Base-by-base conservation (phyloP, 371 early-diverging fungal species). In the Mycotypha africana region DNA sequence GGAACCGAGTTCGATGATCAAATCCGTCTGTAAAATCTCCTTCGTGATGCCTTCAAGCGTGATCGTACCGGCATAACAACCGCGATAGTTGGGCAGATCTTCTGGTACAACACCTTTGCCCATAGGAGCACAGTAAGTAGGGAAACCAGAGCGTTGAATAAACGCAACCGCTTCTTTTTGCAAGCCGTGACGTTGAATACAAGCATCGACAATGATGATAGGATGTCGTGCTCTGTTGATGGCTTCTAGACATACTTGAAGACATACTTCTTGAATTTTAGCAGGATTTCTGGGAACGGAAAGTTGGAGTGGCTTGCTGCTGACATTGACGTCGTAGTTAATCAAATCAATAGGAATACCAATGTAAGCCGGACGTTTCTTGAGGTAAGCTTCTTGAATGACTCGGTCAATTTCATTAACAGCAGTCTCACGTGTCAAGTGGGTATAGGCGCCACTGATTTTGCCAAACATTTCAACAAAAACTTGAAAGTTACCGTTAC, bases 401-500 rank as follows among this genome's bases (percentile, higher is more conserved):
- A 70, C 67, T 15, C 62, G 48, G 45, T 78, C 79, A 25, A 76
- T 74, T 45, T 73, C 64, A 14, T 34, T 20, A 20, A 62, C 46
- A 33, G 74, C 74, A 38, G 53, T 64, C 1, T 54, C 51, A 26
- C 50, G 47, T 3, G 28, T 58, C 31, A 73, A 45, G 17, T 54
- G 55, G 24, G 70, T 42, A 21, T 62, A 60, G n/a, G 74, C 76
- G 7, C 53, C 54, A 14, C 72, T 61, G 28, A 76, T 58, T 49
- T 57, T 59, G 26, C 60, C 38, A 45, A 54, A 67, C 67, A 74
- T 74, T 4, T 62, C 40, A 15, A 37, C 44, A 37, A 74, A 76
- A 22, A 69, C 63, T 15, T 53, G 40, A 44, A 70, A 78, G 45
- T 78, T 65, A 34, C 79, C 79, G 39, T 78, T 67, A 32, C 79